phyloP scores from a whole-genome alignment of 441 rosid species.

The Populus trichocarpa region DNA sequence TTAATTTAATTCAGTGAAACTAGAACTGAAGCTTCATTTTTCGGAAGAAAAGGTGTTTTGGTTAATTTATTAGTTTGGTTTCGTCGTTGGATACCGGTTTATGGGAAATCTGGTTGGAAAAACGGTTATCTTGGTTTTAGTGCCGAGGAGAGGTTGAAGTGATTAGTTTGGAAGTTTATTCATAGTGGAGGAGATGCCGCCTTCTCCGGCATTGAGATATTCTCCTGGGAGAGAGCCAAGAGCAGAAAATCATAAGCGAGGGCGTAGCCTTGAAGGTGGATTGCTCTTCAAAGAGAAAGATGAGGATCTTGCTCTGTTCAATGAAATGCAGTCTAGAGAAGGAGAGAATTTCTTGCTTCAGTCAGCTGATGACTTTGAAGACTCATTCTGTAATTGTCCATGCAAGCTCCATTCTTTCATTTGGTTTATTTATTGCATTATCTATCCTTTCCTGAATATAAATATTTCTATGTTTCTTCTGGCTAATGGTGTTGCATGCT shows the following conservation, averaged over 20 bases:
- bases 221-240: slow-evolving; percentile 74
- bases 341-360: slow-evolving; percentile 81
- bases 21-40: slow-evolving; percentile 4
- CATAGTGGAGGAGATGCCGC: slow-evolving; percentile 60
- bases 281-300: slow-evolving; percentile 63
- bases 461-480: slow-evolving; percentile 7
- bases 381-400: slow-evolving; percentile 71
- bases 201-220: slow-evolving; percentile 80
- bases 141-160: slow-evolving; percentile 20
- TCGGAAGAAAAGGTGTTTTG: neutral
- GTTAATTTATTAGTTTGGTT: slow-evolving; percentile 17
- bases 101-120: slow-evolving; percentile 24
- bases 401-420: slow-evolving; percentile 16
- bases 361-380: slow-evolving; percentile 76
- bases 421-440: slow-evolving; percentile 4
- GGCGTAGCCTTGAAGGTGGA: slow-evolving; percentile 75
- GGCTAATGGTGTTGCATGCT: slow-evolving; percentile 19
- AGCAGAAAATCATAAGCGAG: slow-evolving; percentile 70
- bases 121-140: neutral
- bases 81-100: slow-evolving; percentile 14
- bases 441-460: neutral
- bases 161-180: slow-evolving; percentile 24
- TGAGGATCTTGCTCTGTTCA: slow-evolving; percentile 89
- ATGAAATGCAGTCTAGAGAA: slow-evolving; percentile 86
- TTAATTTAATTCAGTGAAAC: neutral